These are phyloP conservation scores for Perkinsus chesapeaki DNA, from an alignment of 169 alveolate species.

Conservation along the genomic window DNA sequence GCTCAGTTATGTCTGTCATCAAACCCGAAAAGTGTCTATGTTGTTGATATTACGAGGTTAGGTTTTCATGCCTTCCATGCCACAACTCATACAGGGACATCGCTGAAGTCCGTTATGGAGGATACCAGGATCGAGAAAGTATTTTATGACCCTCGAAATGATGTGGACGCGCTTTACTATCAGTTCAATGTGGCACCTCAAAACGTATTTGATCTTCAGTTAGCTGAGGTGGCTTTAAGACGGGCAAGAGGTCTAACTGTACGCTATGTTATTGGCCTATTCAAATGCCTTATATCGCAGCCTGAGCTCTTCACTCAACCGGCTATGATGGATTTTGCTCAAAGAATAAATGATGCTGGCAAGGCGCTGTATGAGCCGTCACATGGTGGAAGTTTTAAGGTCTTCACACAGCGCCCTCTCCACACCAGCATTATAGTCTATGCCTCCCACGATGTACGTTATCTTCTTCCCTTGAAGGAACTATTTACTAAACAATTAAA, in stretches of 20 bases:
- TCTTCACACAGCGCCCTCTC: slow-evolving; percentile 1
- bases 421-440: slow-evolving; percentile 8
- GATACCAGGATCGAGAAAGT: not conserved
- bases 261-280: not conserved
- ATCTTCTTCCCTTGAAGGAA: not conserved
- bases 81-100: not conserved
- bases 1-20: slow-evolving; percentile 1
- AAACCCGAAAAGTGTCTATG: not conserved
- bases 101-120: not conserved
- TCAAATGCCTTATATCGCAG: not conserved
- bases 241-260: slow-evolving; percentile 6
- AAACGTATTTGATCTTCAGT: slow-evolving; percentile 9
- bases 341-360: not conserved
- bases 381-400: not conserved
- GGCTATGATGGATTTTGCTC: not conserved
- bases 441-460: not conserved
- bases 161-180: slow-evolving; percentile 1
- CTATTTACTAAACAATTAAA: not conserved
- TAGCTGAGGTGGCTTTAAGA: slow-evolving; percentile 11
- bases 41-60: not conserved
- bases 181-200: slow-evolving; percentile 6
- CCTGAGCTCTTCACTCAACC: not conserved
- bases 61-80: not conserved
- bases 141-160: slow-evolving; percentile 10
- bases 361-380: slow-evolving; percentile 1